Base-by-base conservation (phyloP, 1,284 basidiomycete species). In the Melampsora americana region DNA sequence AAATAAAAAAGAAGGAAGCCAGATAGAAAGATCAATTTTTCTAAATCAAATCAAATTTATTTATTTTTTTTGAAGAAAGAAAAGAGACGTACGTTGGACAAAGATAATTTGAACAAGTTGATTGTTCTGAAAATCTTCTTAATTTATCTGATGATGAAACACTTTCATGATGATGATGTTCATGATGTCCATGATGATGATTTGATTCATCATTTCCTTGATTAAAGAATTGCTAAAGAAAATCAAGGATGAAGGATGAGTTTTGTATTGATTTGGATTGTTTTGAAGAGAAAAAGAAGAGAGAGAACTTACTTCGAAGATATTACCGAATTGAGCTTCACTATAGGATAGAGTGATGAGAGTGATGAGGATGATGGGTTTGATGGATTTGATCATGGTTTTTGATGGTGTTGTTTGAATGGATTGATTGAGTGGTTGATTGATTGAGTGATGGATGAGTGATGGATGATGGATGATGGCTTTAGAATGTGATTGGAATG, bases 201-300 rank as follows among this genome's bases (percentile, higher is more conserved):
- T 14, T 23, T 28, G 44, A 12, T 16, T n/a, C 32, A n/a, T 32
- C 2, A 42, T 67, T 50, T 18, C 65, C 64, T 53, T 74, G 71
- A 11, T 74, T 61, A 23, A 74, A 74, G 35, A 74, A 59, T 59
- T 74, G 71, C 71, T 72, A 59, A 18, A 23, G 2, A 68, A 30
- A 16, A 1, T 2, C 4, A 12, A 39, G 2, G 16, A 56, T 5
- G 12, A 2, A 23, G 28, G 56, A 32, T 1, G 1, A n/a, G n/a
- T n/a, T n/a, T n/a, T n/a, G n/a, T n/a, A n/a, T n/a, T n/a, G 28
- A 6, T 67, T 23, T 20, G 18, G n/a, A n/a, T n/a, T n/a, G n/a
- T n/a, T n/a, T n/a, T n/a, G n/a, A n/a, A n/a, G n/a, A n/a, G n/a
- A n/a, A n/a, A n/a, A n/a, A n/a, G n/a, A n/a, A n/a, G n/a, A n/a